A percentile compares a stretch with the other conserved stretches of the same genome.
Conservation (phyloP, 2,329 filamentous ascomycete species). For the Didymella sp. region DNA sequence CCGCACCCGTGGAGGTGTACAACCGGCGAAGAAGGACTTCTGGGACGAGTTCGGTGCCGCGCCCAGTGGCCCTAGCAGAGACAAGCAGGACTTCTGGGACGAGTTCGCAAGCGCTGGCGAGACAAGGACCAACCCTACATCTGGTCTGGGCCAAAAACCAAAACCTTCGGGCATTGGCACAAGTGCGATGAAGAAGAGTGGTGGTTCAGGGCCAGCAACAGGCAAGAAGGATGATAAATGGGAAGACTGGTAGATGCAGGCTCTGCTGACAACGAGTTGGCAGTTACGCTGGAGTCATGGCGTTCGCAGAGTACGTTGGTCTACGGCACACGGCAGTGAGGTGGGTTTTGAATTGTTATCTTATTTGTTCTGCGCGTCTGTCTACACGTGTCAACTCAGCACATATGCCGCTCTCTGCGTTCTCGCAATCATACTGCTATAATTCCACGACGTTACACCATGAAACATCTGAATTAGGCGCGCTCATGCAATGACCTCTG, state of each 20-base stretch:
- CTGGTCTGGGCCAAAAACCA: slow-evolving; percentile 43
- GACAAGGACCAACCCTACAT: slow-evolving; percentile 28
- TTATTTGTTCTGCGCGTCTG: not conserved
- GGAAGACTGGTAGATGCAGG: slow-evolving; percentile 58
- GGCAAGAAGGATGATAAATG: slow-evolving; percentile 64
- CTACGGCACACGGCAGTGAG: not conserved
- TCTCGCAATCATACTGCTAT: not conserved
- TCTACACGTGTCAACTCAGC: not conserved
- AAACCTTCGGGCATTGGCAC: slow-evolving; percentile 65
- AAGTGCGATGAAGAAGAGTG: slow-evolving; percentile 65
- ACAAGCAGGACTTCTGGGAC: slow-evolving; percentile 63
- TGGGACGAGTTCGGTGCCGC: slow-evolving; percentile 72
- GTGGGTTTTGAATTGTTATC: slow-evolving; percentile 20
- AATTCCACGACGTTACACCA: too few species aligned
- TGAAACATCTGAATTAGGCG: too few species aligned
- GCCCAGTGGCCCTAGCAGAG: slow-evolving; percentile 57
- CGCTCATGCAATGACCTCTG: not conserved
- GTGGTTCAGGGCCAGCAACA: slow-evolving; percentile 27
- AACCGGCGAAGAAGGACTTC: slow-evolving; percentile 68
- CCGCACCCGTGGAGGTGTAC: slow-evolving; percentile 35
- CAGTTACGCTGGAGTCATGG: slow-evolving; percentile 6
- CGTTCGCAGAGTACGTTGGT: not conserved
- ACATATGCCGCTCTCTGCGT: not conserved
- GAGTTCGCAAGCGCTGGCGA: slow-evolving; percentile 52
- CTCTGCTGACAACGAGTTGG: not conserved